Conservation (phyloP, 768 basidiomycete genomes). For the Pisolithus albus region DNA sequence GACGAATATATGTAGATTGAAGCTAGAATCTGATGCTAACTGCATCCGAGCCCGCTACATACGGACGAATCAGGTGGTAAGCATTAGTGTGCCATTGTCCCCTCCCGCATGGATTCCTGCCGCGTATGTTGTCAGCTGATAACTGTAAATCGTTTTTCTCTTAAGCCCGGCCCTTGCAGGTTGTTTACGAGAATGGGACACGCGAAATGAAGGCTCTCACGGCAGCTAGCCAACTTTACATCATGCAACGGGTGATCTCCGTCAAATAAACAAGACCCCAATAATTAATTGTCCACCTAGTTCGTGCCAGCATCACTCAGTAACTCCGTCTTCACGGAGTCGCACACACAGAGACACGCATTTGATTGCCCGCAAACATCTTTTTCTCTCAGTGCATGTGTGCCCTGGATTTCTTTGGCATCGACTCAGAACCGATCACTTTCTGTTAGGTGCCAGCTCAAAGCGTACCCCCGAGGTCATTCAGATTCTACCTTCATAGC, state of each 20-base stretch:
- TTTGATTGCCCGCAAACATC: conserved; percentile 87
- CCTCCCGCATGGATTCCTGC: too few species aligned
- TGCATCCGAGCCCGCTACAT: too few species aligned
- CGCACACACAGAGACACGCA: conserved; percentile 36
- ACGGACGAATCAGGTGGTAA: too few species aligned
- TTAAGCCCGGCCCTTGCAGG: too few species aligned
- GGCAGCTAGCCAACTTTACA: background rate
- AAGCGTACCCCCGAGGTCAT: conserved; percentile 46
- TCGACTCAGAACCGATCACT: conserved; percentile 18
- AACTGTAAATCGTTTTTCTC: too few species aligned
- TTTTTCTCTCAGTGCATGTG: conserved; percentile 51
- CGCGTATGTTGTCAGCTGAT: too few species aligned
- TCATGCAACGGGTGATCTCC: background rate
- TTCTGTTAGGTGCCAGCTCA: conserved; percentile 10
- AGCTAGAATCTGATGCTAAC: too few species aligned
- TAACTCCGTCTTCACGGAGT: conserved; percentile 11
- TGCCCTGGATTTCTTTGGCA: conserved; percentile 43
- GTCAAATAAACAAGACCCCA: background rate
- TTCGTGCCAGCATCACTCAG: conserved; percentile 8
- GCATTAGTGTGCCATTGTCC: too few species aligned
- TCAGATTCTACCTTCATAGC: conserved; percentile 80
- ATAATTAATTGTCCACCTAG: conserved; percentile 39
- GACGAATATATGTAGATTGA: too few species aligned
- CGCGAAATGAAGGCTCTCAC: background rate
- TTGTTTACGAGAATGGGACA: background rate